Conservation (phyloP, 1,284 basidiomycete species). For the Cerioporus squamosus region DNA sequence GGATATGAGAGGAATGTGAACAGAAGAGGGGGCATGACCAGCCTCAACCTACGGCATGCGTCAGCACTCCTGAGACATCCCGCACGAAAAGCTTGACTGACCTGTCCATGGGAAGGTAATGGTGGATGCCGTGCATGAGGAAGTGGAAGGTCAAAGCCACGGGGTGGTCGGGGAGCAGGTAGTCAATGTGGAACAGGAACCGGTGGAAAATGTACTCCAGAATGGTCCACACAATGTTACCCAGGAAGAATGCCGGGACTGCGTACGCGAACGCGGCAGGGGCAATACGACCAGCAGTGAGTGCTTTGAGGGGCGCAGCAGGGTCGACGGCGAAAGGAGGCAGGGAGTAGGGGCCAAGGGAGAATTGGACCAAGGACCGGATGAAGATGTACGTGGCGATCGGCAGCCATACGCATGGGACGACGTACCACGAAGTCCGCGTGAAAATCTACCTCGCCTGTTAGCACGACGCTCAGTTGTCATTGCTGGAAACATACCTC, state of each 20-base stretch:
- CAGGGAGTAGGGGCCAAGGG: constrained; percentile 50
- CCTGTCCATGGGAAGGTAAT: constrained; percentile 97
- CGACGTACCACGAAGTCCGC: constrained; percentile 92
- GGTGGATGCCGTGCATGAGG: constrained; percentile 94
- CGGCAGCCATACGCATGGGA: constrained; percentile 92
- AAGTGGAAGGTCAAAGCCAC: constrained; percentile 90
- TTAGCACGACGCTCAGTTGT: background rate
- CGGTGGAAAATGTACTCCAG: constrained; percentile 96
- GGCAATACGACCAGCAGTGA: constrained; percentile 47
- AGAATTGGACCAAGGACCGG: constrained; percentile 85
- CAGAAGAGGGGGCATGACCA: constrained; percentile 96
- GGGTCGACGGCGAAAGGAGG: constrained; percentile 62
- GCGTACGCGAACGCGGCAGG: constrained; percentile 53
- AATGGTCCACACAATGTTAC: constrained; percentile 93
- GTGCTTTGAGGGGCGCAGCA: constrained; percentile 51
- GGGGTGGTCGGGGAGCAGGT: constrained; percentile 85
- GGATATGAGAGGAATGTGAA: constrained; percentile 84
- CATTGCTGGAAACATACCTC: constrained; percentile 56
- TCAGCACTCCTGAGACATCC: constrained; percentile 8
- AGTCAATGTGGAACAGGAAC: constrained; percentile 97
- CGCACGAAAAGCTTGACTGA: constrained; percentile 35
- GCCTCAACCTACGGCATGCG: constrained; percentile 62
- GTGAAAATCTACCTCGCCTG: constrained; percentile 67
- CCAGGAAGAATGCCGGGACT: constrained; percentile 72
- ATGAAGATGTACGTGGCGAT: constrained; percentile 84